phyloP scores from a whole-genome alignment of 768 basidiomycete genomes.

The Austroboletus festivus region DNA sequence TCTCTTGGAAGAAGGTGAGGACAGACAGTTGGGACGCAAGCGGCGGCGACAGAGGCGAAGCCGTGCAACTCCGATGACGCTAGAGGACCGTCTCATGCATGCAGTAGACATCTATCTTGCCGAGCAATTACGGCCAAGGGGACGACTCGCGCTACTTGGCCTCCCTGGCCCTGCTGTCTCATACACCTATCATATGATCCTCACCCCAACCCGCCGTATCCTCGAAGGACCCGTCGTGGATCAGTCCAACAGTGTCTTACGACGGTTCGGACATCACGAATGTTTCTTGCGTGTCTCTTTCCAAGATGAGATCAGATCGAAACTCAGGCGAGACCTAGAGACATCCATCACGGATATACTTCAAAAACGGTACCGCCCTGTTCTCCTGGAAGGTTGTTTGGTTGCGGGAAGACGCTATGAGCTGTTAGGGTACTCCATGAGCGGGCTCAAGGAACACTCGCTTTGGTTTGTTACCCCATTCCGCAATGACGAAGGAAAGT shows the following conservation, averaged over 20 bases:
- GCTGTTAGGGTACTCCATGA: constrained; percentile 53
- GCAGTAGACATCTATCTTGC: constrained; percentile 19
- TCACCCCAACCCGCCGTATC: constrained; percentile 39
- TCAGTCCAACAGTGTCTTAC: constrained; percentile 37
- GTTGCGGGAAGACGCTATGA: constrained; percentile 45
- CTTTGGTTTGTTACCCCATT: constrained; percentile 50
- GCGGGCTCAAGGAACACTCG: constrained; percentile 47
- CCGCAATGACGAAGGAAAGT: constrained; percentile 18
- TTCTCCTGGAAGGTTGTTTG: constrained; percentile 32
- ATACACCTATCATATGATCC: constrained; percentile 36
- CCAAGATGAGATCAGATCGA: constrained; percentile 44
- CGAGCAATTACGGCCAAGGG: constrained; percentile 24
- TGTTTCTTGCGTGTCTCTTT: constrained; percentile 49
- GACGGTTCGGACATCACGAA: constrained; percentile 36
- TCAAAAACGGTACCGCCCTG: constrained; percentile 32
- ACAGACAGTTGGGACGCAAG: not conserved
- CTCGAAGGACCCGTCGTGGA: constrained; percentile 40
- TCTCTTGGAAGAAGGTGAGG: constrained; percentile 15
- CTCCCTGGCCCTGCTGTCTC: constrained; percentile 20
- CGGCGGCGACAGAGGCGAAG: not conserved
- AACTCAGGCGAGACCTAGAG: constrained; percentile 33
- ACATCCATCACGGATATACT: constrained; percentile 33
- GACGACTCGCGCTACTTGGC: constrained; percentile 23
- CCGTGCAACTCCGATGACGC: constrained; percentile 2
- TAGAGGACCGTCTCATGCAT: constrained; percentile 12